Evolutionary conservation across 2,329 filamentous ascomycete genomes (phyloP), one percentile per base, ranked within the genome.

Genomic region (Colletotrichum euphorbiae): DNA sequence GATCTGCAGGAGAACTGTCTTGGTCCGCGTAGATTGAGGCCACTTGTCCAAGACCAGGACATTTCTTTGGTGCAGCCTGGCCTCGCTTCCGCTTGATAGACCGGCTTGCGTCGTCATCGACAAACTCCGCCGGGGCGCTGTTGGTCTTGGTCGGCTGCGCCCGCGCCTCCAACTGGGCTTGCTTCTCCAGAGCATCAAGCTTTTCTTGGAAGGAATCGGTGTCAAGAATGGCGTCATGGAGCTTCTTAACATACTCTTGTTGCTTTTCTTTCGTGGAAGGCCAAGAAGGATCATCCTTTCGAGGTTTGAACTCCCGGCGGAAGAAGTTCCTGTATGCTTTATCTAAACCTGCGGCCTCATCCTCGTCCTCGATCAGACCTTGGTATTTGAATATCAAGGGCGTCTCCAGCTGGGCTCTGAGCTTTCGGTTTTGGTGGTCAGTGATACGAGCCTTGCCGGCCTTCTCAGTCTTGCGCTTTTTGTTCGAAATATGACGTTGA

Each of bases 201-300:
- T 24, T 45, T 4, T 58, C 55, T 31, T 58, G 40, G 21, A 58
- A 58, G 19, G 11, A 24, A 3, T 6, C 31, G 2, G 42, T 46
- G 8, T 58, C 24, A 8, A 58, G 17, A 13, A 58, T 58, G 3
- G 55, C 55, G 6, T 58, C 55, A 17, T 46, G n/a, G 15, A 58
- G 43, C n/a, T 58, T 13, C 13, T 46, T 36, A 2, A 58, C 55
- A 3, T 58, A 58, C 40, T 12, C 21, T 11, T 8, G 15, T 1
- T 24, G 38, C 9, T 11, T 58, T 1, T 58, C 55, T 8, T 33
- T 15, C 2, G 40, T 58, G n/a, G 6, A 7, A 0, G 55, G 55
- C 55, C 40, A 58, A 4, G 40, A 33, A 7, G 55, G 40, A n/a
- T 58, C 55, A 6, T 45, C 21, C 2, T 33, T 24, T 6, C 21